Evolutionary conservation across 2,329 filamentous ascomycete species (phyloP), one percentile per base, ranked within the genome.

Genomic region (Colletotrichum paranaense): DNA sequence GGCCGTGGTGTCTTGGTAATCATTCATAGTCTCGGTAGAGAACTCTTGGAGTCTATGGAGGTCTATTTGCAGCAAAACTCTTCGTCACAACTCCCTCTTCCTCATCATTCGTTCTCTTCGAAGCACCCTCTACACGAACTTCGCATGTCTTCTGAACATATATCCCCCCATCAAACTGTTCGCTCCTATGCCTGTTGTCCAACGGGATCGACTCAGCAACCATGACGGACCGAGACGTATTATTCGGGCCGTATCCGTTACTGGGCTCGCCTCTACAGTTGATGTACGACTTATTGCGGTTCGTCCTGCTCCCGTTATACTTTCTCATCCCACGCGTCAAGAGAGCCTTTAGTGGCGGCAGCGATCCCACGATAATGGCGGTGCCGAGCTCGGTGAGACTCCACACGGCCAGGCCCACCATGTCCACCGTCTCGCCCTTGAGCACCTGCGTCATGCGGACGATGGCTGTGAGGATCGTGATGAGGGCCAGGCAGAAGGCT

Each of bases 381-480:
- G 53, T 30, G 4, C 57, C 28, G 12, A 71, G 65, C 46, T 69
- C 73, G 0, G 74, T 67, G 5, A 62, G 65, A 22, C 65, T 60
- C 74, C 74, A 76, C 16, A 75, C 38, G 24, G 75, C 70, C 3
- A 77, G 62, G 3, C 75, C 75, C 5, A 76, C 72, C 42, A 76
- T 57, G 67, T 78, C 76, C 38, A 78, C 60, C 11, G 49, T 22
- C 11, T 71, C 62, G 2, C 66, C 67, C 14, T 76, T 67, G 16
- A 78, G 66, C 49, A 76, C 70, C 62, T 77, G 76, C n/a, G 72
- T 76, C 70, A 77, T 75, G 19, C 77, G 77, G 46, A 78, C 65
- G 46, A 77, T 64, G 28, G 76, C 70, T 30, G 76, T 75, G 66
- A 62, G 58, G 42, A 77, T 76, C 62, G 77, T 77, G 62, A 78